Percentiles rank a stretch among this genome's conserved stretches.
Evolutionary conservation across 2,329 filamentous ascomycete species (phyloP).

Genomic region (Fusarium sp.): DNA sequence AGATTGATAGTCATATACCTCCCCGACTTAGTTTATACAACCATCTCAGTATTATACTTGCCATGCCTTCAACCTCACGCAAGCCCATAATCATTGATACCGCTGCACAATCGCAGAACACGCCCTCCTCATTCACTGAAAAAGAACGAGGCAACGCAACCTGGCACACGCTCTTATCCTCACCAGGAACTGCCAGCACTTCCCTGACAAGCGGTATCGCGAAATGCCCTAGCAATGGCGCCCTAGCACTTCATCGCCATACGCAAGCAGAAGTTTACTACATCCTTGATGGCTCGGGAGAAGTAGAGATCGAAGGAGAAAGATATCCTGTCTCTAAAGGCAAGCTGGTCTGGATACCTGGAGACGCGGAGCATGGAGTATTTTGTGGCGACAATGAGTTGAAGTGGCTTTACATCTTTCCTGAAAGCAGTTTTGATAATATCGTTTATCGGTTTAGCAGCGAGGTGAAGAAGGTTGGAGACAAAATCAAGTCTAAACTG

Average conservation of each 20-base stretch:
- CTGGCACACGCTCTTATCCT: constrained; percentile 40
- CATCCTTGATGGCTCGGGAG: constrained; percentile 34
- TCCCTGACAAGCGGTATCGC: constrained; percentile 38
- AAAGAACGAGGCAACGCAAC: constrained; percentile 29
- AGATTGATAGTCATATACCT: neutral
- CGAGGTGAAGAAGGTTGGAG: constrained; percentile 8
- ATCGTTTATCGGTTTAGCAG: constrained; percentile 40
- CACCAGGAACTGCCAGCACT: constrained; percentile 18
- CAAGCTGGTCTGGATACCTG: constrained; percentile 40
- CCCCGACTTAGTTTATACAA: no score
- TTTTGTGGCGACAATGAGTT: constrained; percentile 33
- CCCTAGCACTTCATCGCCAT: constrained; percentile 42
- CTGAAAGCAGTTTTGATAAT: constrained; percentile 40
- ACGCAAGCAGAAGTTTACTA: constrained; percentile 45
- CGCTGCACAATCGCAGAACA: neutral
- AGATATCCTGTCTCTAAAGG: constrained; percentile 25
- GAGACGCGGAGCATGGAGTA: constrained; percentile 41
- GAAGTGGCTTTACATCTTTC: constrained; percentile 42
- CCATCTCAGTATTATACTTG: no score
- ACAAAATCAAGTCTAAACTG: constrained; percentile 12
- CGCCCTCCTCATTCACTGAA: constrained; percentile 16
- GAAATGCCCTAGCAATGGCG: constrained; percentile 36
- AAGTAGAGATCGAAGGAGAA: constrained; percentile 38
- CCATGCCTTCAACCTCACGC: neutral
- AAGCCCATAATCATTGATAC: constrained; percentile 30